Evolutionary conservation across 257 asterid genomes (phyloP).

Genomic region (Solanum gracilifrons): DNA sequence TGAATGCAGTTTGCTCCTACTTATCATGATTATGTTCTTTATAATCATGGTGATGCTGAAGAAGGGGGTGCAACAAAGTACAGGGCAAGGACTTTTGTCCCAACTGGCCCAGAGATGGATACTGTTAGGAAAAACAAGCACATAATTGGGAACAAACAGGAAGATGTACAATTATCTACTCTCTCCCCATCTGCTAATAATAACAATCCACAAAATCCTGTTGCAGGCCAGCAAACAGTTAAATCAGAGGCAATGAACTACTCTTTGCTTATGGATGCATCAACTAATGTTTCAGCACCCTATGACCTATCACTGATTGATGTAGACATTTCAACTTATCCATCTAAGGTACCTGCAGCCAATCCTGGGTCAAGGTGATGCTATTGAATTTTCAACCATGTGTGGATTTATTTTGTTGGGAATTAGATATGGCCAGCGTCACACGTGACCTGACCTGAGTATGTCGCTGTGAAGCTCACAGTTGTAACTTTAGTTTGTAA

Average conservation of each 20-base stretch:
- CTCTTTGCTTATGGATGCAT: conserved; percentile 46
- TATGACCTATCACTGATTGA: conserved; percentile 71
- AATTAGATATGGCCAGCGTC: not conserved
- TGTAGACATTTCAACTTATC: conserved; percentile 58
- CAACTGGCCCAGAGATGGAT: conserved; percentile 95
- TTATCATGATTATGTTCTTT: conserved; percentile 90
- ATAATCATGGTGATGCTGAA: conserved; percentile 83
- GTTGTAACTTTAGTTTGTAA: conserved; percentile 3
- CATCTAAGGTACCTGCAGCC: conserved; percentile 47
- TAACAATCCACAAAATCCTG: conserved; percentile 23
- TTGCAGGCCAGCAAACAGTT: conserved; percentile 6
- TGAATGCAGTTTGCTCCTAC: conserved; percentile 87
- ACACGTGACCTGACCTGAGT: not conserved
- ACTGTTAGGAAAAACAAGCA: conserved; percentile 70
- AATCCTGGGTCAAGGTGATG: conserved; percentile 38
- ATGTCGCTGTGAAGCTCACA: not conserved
- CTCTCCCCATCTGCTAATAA: conserved; percentile 42
- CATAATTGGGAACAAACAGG: conserved; percentile 47
- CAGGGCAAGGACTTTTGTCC: conserved; percentile 91
- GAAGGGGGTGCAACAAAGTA: conserved; percentile 72
- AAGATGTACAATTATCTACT: conserved; percentile 51
- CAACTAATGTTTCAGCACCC: conserved; percentile 32
- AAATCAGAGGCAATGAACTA: conserved; percentile 52
- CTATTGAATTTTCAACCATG: conserved; percentile 1
- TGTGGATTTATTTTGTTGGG: not conserved